Conservation (phyloP, 176 grass and related monocot genomes). For the Cenchrus purpureus region DNA sequence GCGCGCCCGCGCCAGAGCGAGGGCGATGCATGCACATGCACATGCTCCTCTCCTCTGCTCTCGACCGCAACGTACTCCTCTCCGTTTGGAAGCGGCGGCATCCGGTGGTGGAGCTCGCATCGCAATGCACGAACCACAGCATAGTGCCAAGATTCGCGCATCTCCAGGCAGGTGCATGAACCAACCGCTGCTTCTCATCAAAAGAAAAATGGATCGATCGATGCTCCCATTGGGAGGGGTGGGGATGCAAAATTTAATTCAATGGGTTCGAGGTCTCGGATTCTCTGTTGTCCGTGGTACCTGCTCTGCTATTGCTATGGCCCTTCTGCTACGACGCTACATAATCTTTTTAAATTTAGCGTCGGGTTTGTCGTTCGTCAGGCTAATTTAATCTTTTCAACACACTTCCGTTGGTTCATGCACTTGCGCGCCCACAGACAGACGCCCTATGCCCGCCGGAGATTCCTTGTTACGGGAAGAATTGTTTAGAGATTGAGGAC, state of each 20-base stretch:
- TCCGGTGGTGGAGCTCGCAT: not conserved
- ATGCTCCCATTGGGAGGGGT: not conserved
- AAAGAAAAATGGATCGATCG: too few species aligned
- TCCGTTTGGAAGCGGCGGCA: not conserved
- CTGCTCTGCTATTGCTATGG: not conserved
- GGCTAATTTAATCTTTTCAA: too few species aligned
- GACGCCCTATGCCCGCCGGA: too few species aligned
- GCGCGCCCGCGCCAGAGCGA: too few species aligned
- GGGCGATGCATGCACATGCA: constrained; percentile 21
- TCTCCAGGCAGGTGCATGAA: constrained; percentile 40
- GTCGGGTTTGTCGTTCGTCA: not conserved
- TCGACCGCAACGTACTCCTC: not conserved
- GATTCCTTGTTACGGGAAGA: not conserved
- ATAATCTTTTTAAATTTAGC: not conserved
- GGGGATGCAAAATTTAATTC: not conserved
- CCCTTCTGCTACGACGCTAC: not conserved
- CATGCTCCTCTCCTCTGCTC: not conserved
- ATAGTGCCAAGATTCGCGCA: not conserved
- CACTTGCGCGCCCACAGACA: not conserved
- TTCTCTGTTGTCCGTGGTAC: not conserved
- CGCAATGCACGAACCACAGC: not conserved
- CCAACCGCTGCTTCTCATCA: not conserved
- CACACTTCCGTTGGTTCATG: not conserved
- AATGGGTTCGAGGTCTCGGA: constrained; percentile 17
- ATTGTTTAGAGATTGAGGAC: too few species aligned